Evolutionary conservation across 2,329 filamentous ascomycete genomes (phyloP).

Genomic region (Penicillium olsonii): DNA sequence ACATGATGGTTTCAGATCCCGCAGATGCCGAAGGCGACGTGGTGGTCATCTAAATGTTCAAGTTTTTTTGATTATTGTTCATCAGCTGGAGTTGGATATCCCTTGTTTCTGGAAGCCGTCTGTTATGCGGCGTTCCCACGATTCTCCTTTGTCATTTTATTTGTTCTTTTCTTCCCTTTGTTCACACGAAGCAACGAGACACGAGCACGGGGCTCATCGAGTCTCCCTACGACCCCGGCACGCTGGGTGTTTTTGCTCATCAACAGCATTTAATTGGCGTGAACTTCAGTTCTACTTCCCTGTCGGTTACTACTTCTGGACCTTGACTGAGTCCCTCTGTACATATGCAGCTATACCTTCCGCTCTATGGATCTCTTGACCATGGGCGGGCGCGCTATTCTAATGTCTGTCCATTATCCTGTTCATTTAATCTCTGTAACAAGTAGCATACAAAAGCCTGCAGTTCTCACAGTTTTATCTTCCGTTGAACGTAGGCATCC

Average conservation of each 20-base stretch:
- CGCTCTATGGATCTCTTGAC: slow-evolving; percentile 1
- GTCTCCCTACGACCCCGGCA: slow-evolving; percentile 16
- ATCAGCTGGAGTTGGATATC: slow-evolving; percentile 34
- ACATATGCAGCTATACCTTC: slow-evolving; percentile 3
- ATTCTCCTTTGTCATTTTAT: slow-evolving; percentile 19
- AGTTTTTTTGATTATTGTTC: slow-evolving; percentile 22
- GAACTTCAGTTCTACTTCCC: slow-evolving; percentile 8
- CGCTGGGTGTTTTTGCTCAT: slow-evolving; percentile 16
- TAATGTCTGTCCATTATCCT: slow-evolving; percentile 2
- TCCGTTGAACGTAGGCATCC: slow-evolving; percentile 18
- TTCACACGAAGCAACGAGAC: slow-evolving; percentile 28
- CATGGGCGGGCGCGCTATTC: slow-evolving; percentile 4
- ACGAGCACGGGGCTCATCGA: slow-evolving; percentile 23
- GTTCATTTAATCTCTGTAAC: too few relatives aligned
- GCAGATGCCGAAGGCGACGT: slow-evolving; percentile 49
- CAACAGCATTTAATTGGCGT: slow-evolving; percentile 28
- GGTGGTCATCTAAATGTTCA: slow-evolving; percentile 44
- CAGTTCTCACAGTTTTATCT: slow-evolving; percentile 6
- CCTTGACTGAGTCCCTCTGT: slow-evolving; percentile 3
- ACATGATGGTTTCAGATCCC: slow-evolving; percentile 49
- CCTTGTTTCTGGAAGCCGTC: slow-evolving; percentile 25
- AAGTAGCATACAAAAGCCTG: background rate
- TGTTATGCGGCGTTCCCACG: slow-evolving; percentile 20
- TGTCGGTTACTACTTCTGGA: slow-evolving; percentile 9
- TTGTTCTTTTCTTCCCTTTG: slow-evolving; percentile 17